These are phyloP conservation scores for Cutaneotrichosporon daszewskae DNA, from an alignment of 1,284 basidiomycete species.

Conservation along the genomic window DNA sequence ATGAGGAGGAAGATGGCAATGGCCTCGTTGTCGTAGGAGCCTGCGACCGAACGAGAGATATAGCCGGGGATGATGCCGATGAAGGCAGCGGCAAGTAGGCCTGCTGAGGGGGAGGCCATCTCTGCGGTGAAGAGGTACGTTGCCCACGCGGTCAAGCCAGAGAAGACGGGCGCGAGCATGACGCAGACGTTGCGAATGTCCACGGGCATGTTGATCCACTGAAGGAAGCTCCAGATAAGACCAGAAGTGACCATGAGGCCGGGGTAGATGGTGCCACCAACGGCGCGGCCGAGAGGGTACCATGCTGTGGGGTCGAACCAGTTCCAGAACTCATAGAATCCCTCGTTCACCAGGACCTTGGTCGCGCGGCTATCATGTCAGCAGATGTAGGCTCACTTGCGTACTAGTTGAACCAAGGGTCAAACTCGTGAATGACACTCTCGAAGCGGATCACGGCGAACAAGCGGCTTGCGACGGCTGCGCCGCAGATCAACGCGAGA, in stretches of 20 bases:
- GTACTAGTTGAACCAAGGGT: slow-evolving; percentile 22
- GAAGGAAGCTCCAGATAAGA: slow-evolving; percentile 88
- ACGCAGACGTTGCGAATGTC: slow-evolving; percentile 98
- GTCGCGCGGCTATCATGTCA: slow-evolving; percentile 68
- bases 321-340: slow-evolving; percentile 99
- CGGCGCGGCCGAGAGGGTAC: slow-evolving; percentile 97
- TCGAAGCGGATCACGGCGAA: slow-evolving; percentile 98
- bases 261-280: slow-evolving; percentile 97
- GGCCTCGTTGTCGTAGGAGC: slow-evolving; percentile 99
- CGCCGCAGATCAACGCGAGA: slow-evolving; percentile 78
- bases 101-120: slow-evolving; percentile 88
- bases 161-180: slow-evolving; percentile 91
- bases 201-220: slow-evolving; percentile 84
- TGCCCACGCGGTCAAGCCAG: slow-evolving; percentile 93
- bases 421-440: slow-evolving; percentile 96
- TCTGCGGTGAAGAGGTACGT: slow-evolving; percentile 95
- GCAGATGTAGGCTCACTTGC: neutral
- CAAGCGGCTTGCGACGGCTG: slow-evolving; percentile 89
- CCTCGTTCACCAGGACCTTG: slow-evolving; percentile 74
- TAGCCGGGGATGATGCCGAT: slow-evolving; percentile 95
- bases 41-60: slow-evolving; percentile 97
- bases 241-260: slow-evolving; percentile 97
- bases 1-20: slow-evolving; percentile 99
- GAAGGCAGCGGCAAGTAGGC: slow-evolving; percentile 94
- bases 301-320: slow-evolving; percentile 99